Percentiles rank a stretch among this genome's conserved stretches.
Conservation (phyloP, 805 yeast species). For the Brettanomyces naardenensis region DNA sequence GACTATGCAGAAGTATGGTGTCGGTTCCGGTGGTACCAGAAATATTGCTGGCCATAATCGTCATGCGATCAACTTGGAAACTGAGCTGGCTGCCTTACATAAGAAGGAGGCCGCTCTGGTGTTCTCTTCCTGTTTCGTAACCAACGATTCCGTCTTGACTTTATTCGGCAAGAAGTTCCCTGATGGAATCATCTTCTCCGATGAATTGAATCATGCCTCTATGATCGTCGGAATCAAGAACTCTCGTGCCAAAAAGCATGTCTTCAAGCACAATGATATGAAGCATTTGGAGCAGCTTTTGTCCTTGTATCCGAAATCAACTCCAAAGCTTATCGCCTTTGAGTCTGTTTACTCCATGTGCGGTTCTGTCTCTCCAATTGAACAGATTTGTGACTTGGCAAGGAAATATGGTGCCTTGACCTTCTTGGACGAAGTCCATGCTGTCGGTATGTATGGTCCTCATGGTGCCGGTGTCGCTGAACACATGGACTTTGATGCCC, state of each 20-base stretch:
- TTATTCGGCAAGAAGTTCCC: slow-evolving; percentile 86
- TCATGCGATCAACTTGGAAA: slow-evolving; percentile 82
- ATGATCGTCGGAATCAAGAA: slow-evolving; percentile 95
- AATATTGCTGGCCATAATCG: slow-evolving; percentile 96
- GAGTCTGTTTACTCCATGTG: slow-evolving; percentile 98
- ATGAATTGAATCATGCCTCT: slow-evolving; percentile 92
- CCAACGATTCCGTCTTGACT: slow-evolving; percentile 91
- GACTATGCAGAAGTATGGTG: slow-evolving; percentile 83
- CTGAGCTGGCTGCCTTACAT: slow-evolving; percentile 83
- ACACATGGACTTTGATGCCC: slow-evolving; percentile 83
- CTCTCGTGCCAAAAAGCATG: slow-evolving; percentile 79
- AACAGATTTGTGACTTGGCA: slow-evolving; percentile 87
- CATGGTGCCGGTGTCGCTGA: slow-evolving; percentile 99
- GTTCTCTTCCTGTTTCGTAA: slow-evolving; percentile 92
- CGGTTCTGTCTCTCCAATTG: slow-evolving; percentile 94
- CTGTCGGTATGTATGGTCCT: slow-evolving; percentile 98
- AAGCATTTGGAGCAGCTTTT: slow-evolving; percentile 73
- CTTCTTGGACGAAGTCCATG: slow-evolving; percentile 96
- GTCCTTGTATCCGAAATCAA: slow-evolving; percentile 71
- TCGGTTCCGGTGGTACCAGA: slow-evolving; percentile 99
- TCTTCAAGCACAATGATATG: slow-evolving; percentile 88
- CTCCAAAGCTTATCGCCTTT: slow-evolving; percentile 93
- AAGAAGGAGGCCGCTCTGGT: slow-evolving; percentile 93
- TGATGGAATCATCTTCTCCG: slow-evolving; percentile 86
- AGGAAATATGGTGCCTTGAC: slow-evolving; percentile 97